Evolutionary conservation across 306 rosid genomes (phyloP), one percentile per base, ranked within the genome.

Genomic region (Casuarina glauca): DNA sequence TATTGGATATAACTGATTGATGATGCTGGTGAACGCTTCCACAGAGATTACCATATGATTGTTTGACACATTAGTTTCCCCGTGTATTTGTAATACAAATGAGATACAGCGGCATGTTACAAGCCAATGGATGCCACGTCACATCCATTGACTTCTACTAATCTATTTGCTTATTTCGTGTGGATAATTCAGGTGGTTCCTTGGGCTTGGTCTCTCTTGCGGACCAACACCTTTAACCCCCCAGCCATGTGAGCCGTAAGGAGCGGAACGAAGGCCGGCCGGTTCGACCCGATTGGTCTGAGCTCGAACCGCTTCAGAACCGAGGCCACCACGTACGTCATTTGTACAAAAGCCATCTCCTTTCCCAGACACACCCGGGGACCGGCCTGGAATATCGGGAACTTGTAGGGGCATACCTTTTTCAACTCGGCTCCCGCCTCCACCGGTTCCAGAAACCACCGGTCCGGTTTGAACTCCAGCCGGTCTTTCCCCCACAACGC

Each of bases 231-330:
- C 75, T 84, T 82, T 39, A 95, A 69, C 54, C 97, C 97, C 60
- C 97, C 96, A 55, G 88, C 96, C 97, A 92, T 92, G 88, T 95
- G 96, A 1, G 95, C 97, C 43, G 98, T 92, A 66, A 95, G 86
- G 39, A 79, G 93, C 8, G 97, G 97, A 84, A 91, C 93, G n/a
- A 92, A 92, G 7, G 79, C 74, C 49, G 98, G 97, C 70, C 62
- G 62, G 42, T 86, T 58, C 17, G 84, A 72, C 3, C 79, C 11
- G 3, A 86, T 67, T 3, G 91, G 83, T 80, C 17, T 86, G 78
- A 95, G 80, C 17, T 74, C 73, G 69, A 95, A 92, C 62, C 82
- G 78, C 53, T 73, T 20, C 2, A 95, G 82, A 38, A 95, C 80
- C 2, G 95, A 88, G 54, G 92, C 95, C 78, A 88, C 88, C 55